Conservation (phyloP, 2,329 filamentous ascomycete species). For the Fusarium caatingaense region DNA sequence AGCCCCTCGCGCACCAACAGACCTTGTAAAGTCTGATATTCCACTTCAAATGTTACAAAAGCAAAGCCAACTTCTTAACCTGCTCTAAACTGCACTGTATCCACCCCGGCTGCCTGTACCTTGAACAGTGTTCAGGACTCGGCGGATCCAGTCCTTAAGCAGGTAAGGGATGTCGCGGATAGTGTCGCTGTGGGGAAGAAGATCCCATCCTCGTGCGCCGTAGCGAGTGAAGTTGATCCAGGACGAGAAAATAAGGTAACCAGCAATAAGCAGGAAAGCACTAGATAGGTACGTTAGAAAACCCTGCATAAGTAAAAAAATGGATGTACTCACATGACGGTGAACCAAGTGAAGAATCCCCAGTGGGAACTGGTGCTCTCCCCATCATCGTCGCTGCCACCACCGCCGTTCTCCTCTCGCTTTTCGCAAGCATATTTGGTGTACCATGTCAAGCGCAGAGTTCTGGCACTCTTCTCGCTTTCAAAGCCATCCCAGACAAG, state of each 20-base stretch:
- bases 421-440: slow-evolving; percentile 88
- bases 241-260: slow-evolving; percentile 96
- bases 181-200: slow-evolving; percentile 91
- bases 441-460: slow-evolving; percentile 83
- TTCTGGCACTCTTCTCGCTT: slow-evolving; percentile 64
- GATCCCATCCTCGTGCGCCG: slow-evolving; percentile 93
- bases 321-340: slow-evolving; percentile 80
- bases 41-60: slow-evolving; percentile 1
- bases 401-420: slow-evolving; percentile 56
- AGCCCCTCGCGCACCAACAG: neutral
- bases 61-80: neutral
- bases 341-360: slow-evolving; percentile 98
- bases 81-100: slow-evolving; percentile 85
- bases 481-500: slow-evolving; percentile 83
- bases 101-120: slow-evolving; percentile 86
- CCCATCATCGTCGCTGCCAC: slow-evolving; percentile 51
- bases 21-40: neutral
- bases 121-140: slow-evolving; percentile 85
- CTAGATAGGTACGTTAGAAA: slow-evolving; percentile 60
- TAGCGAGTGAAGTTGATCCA: slow-evolving; percentile 99
- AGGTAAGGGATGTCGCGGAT: slow-evolving; percentile 94
- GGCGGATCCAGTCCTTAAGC: slow-evolving; percentile 85
- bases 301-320: no score
- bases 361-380: slow-evolving; percentile 69
- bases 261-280: slow-evolving; percentile 82